phyloP scores from a whole-genome alignment of 2,329 filamentous ascomycete species.

The Tolypocladium endophyticum region DNA sequence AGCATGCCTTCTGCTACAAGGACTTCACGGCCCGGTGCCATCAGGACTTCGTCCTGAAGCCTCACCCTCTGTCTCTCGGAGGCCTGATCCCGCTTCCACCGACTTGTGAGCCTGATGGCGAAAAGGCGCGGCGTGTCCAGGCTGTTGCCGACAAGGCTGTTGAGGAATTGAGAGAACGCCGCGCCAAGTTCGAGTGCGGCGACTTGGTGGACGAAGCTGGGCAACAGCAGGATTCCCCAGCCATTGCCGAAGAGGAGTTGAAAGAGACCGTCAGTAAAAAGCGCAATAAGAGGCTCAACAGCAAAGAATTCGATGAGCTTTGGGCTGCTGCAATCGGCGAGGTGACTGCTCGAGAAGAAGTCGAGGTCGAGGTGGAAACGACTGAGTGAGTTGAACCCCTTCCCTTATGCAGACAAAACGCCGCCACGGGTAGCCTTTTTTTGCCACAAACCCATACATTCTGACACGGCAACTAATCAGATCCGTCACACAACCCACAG shows the following conservation, averaged over 20 bases:
- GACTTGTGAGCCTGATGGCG: constrained; percentile 88
- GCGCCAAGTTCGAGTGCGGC: constrained; percentile 86
- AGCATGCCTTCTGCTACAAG: constrained; percentile 79
- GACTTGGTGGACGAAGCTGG: constrained; percentile 54
- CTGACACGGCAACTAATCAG: constrained; percentile 77
- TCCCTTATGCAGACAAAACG: constrained; percentile 2
- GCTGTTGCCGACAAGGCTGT: constrained; percentile 80
- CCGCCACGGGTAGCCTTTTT: neutral
- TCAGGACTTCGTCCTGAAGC: constrained; percentile 72
- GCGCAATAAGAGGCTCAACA: constrained; percentile 71
- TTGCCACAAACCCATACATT: constrained; percentile 17
- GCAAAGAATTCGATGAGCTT: constrained; percentile 85
- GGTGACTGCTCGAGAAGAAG: constrained; percentile 52
- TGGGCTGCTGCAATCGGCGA: constrained; percentile 67
- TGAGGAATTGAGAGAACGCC: constrained; percentile 73
- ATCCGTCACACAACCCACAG: constrained; percentile 61
- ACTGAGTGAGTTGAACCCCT: constrained; percentile 40
- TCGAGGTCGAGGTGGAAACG: constrained; percentile 32
- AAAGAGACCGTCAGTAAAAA: constrained; percentile 67
- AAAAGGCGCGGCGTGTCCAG: constrained; percentile 79
- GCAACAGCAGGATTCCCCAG: constrained; percentile 45
- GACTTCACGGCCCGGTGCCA: constrained; percentile 74
- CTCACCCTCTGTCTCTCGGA: constrained; percentile 72
- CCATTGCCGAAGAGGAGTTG: constrained; percentile 58
- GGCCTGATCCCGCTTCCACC: constrained; percentile 78